Conservation (phyloP, 176 grass and related monocot genomes). For the Carex parvula region DNA sequence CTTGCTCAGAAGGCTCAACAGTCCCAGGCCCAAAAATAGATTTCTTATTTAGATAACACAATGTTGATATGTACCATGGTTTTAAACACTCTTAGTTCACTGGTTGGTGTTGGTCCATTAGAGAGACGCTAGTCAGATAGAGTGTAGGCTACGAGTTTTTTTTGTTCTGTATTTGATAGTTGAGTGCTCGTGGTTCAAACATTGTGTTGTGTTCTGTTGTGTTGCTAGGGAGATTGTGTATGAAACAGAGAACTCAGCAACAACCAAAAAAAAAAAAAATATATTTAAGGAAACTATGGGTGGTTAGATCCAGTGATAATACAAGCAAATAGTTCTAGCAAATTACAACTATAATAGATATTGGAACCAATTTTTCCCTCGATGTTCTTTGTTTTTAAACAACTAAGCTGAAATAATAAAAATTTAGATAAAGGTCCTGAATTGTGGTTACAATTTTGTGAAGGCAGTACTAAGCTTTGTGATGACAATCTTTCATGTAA, state of each 20-base stretch:
- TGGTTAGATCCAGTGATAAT: not conserved
- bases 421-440: not conserved
- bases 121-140: not conserved
- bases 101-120: not conserved
- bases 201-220: not conserved
- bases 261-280: not conserved
- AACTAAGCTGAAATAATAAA: not conserved
- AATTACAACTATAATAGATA: conserved; percentile 2
- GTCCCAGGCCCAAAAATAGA: conserved; percentile 43
- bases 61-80: not conserved
- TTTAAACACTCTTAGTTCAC: conserved; percentile 5
- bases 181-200: conserved; percentile 8
- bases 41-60: not conserved
- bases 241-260: not conserved
- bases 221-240: not conserved
- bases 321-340: conserved; percentile 2
- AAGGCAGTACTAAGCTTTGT: not conserved
- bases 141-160: conserved; percentile 13
- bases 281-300: not conserved
- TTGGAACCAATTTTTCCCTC: not conserved
- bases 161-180: conserved; percentile 7
- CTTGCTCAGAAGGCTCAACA: conserved; percentile 36
- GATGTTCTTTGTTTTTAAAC: not conserved
- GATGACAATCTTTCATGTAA: not conserved
- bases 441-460: not conserved